phyloP scores from a whole-genome alignment of 2,329 filamentous ascomycete species.

The Colletotrichum sp. region DNA sequence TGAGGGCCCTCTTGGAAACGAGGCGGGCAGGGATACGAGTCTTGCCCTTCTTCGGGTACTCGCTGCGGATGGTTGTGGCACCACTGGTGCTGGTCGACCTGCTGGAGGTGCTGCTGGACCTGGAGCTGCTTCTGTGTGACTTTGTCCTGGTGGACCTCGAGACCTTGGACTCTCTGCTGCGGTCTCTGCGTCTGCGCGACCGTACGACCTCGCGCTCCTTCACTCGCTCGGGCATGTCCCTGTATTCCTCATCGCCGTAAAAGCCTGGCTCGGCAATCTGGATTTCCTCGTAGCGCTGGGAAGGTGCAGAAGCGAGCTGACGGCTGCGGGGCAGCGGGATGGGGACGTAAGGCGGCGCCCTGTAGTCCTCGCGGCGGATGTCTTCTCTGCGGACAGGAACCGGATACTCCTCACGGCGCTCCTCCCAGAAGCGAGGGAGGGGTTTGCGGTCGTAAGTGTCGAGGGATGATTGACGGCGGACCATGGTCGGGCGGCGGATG shows the following conservation, averaged over 20 bases:
- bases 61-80: conserved; percentile 58
- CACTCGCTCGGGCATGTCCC: conserved; percentile 63
- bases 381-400: conserved; percentile 58
- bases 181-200: conserved; percentile 49
- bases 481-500: conserved; percentile 67
- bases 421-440: conserved; percentile 49
- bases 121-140: conserved; percentile 43
- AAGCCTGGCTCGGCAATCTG: conserved; percentile 69
- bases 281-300: conserved; percentile 68
- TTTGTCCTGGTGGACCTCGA: conserved; percentile 44
- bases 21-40: conserved; percentile 84
- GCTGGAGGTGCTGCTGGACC: conserved; percentile 49
- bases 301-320: conserved; percentile 60
- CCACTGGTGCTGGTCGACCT: conserved; percentile 48
- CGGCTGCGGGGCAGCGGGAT: conserved; percentile 72
- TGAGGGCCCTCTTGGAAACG: conserved; percentile 80
- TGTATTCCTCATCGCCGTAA: conserved; percentile 76
- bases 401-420: conserved; percentile 62
- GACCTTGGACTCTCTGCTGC: conserved; percentile 45
- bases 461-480: conserved; percentile 85
- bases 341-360: conserved; percentile 58
- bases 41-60: conserved; percentile 84
- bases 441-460: conserved; percentile 88
- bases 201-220: conserved; percentile 67
- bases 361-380: conserved; percentile 59